Evolutionary conservation across 2,329 filamentous ascomycete genomes (phyloP).

Genomic region (Fusarium subglutinans): DNA sequence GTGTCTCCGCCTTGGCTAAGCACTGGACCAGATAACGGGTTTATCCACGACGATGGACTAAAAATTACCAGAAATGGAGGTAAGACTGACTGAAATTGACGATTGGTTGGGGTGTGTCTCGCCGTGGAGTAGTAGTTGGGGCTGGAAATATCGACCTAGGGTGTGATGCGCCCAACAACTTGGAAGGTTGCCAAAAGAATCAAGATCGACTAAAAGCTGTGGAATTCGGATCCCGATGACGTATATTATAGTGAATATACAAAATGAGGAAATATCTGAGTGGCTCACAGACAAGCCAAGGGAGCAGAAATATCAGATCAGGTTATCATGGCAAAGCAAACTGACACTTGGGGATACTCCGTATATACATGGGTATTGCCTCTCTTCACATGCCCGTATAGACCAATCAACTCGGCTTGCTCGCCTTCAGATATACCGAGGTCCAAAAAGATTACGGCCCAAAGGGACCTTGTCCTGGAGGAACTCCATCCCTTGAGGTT

Average conservation of each 20-base stretch:
- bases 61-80: background rate
- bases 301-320: background rate
- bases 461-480: constrained; percentile 5
- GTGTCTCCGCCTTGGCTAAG: constrained; percentile 4
- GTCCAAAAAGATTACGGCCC: background rate
- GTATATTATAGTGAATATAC: background rate
- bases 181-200: background rate
- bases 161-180: background rate
- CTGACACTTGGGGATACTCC: background rate
- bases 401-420: background rate
- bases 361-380: background rate
- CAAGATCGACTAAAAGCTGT: background rate
- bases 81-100: background rate
- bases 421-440: constrained; percentile 5
- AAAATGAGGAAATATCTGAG: background rate
- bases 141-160: background rate
- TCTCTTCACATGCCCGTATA: background rate
- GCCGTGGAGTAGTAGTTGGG: background rate
- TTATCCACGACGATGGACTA: background rate
- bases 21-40: background rate
- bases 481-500: constrained; percentile 7
- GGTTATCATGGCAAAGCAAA: background rate
- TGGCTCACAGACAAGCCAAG: background rate
- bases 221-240: background rate
- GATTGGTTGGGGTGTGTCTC: background rate